Conservation (phyloP, 1,139 yeast species). For the Hyphopichia wangnamkhiaoensis region DNA sequence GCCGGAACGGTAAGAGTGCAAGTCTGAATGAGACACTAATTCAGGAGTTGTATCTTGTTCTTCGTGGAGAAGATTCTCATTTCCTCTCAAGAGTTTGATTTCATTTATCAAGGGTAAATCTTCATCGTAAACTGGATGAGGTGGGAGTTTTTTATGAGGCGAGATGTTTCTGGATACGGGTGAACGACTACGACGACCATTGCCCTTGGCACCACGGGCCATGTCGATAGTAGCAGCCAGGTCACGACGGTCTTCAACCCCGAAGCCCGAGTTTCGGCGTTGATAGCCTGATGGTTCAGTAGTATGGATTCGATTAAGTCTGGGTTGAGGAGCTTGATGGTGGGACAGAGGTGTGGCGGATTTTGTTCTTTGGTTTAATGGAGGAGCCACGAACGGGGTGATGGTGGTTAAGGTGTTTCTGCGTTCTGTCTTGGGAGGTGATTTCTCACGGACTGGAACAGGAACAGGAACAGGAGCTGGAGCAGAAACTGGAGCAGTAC, state of each 20-base stretch:
- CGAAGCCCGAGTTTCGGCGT: neutral
- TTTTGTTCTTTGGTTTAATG: conserved; percentile 5
- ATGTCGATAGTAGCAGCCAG: conserved; percentile 5
- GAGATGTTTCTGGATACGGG: conserved; percentile 5
- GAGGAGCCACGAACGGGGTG: conserved; percentile 23
- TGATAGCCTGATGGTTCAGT: conserved; percentile 9
- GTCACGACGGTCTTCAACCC: conserved; percentile 3
- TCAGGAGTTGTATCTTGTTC: conserved; percentile 1
- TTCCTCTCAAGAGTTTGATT: conserved; percentile 25
- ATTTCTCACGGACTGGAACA: too few relatives aligned
- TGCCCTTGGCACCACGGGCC: conserved; percentile 1
- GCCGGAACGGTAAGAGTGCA: conserved; percentile 3
- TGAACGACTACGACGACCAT: conserved; percentile 5
- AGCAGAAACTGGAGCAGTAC: too few relatives aligned
- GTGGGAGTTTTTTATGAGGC: conserved; percentile 16
- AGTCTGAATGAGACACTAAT: conserved; percentile 6
- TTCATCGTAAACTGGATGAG: conserved; percentile 18
- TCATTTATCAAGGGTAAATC: conserved; percentile 45
- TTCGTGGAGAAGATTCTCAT: too few relatives aligned
- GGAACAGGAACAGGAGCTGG: too few relatives aligned
- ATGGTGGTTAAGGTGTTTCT: conserved; percentile 24
- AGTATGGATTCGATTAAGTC: conserved; percentile 13
- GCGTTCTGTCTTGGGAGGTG: conserved; percentile 14
- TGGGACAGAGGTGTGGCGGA: neutral
- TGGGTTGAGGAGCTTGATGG: conserved; percentile 8